These are phyloP conservation scores for Huntiella moniliformis DNA, from an alignment of 2,329 filamentous ascomycete species.

Conservation along the genomic window DNA sequence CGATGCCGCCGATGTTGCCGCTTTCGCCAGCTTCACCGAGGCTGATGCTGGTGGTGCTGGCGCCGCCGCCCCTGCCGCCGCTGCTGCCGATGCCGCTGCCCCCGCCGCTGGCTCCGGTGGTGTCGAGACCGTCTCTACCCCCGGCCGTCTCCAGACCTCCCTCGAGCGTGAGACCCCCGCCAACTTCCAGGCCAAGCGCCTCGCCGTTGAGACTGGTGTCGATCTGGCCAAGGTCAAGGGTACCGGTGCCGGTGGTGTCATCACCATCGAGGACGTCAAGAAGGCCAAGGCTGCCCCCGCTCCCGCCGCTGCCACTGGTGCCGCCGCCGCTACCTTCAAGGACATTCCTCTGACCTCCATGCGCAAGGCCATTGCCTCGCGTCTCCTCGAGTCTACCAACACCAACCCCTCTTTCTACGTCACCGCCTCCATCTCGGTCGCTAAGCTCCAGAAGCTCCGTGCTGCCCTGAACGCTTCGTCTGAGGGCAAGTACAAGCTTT, in stretches of 20 bases:
- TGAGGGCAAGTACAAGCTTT: conserved; percentile 94
- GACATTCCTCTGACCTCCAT: conserved; percentile 76
- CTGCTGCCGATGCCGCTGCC: conserved; percentile 34
- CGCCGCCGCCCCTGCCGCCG: conserved; percentile 44
- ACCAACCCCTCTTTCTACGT: conserved; percentile 99
- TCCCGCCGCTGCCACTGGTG: conserved; percentile 26
- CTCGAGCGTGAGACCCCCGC: conserved; percentile 67
- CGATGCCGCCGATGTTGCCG: conserved; percentile 67
- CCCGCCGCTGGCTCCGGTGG: conserved; percentile 23
- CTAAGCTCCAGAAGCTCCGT: conserved; percentile 90
- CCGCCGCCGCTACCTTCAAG: conserved; percentile 51
- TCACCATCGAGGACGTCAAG: conserved; percentile 86
- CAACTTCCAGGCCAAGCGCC: conserved; percentile 53
- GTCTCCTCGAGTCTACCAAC: conserved; percentile 72
- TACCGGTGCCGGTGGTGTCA: conserved; percentile 64
- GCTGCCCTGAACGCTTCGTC: conserved; percentile 75
- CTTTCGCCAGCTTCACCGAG: conserved; percentile 75
- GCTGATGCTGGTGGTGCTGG: conserved; percentile 78
- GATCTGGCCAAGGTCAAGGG: conserved; percentile 66
- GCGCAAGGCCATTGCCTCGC: conserved; percentile 93
- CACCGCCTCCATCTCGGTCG: conserved; percentile 73
- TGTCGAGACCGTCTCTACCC: conserved; percentile 37
- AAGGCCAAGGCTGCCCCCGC: conserved; percentile 49
- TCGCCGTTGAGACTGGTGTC: conserved; percentile 72
- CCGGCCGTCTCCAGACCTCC: conserved; percentile 62